Evolutionary conservation across 306 rosid species (phyloP).

Genomic region (Ormosia emarginata): DNA sequence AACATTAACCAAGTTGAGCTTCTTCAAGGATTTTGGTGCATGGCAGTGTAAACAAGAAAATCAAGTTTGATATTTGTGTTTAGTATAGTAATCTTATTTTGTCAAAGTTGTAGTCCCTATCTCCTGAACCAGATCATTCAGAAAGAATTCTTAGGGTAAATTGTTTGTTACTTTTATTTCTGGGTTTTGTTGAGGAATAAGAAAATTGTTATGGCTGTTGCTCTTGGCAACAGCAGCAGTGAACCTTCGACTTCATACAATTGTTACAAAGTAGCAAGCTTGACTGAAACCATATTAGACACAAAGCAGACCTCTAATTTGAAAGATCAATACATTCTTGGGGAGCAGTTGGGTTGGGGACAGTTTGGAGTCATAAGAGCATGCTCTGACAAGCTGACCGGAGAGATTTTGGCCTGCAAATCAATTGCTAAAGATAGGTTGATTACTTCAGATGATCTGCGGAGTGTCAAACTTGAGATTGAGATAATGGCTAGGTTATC

Average conservation of each 20-base stretch:
- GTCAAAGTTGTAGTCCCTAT: background rate
- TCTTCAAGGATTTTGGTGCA: slow-evolving; percentile 25
- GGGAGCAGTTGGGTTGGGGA: slow-evolving; percentile 81
- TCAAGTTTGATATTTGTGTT: slow-evolving; percentile 10
- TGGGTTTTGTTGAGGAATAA: slow-evolving; percentile 26
- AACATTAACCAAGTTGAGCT: slow-evolving; percentile 6
- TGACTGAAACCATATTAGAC: slow-evolving; percentile 61
- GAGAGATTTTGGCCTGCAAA: slow-evolving; percentile 82
- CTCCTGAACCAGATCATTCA: background rate
- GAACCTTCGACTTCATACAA: slow-evolving; percentile 43
- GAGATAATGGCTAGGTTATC: slow-evolving; percentile 84
- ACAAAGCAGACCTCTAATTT: slow-evolving; percentile 48
- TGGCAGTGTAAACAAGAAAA: slow-evolving; percentile 1
- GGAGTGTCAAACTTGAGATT: slow-evolving; percentile 80
- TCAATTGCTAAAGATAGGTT: slow-evolving; percentile 78
- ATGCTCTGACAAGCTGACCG: slow-evolving; percentile 61
- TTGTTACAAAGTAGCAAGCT: slow-evolving; percentile 57
- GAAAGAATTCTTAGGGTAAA: background rate
- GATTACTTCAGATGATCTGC: slow-evolving; percentile 68
- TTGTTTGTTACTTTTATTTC: slow-evolving; percentile 16
- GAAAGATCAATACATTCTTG: slow-evolving; percentile 63
- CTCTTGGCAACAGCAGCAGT: slow-evolving; percentile 39
- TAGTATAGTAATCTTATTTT: background rate
- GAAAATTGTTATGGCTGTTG: slow-evolving; percentile 69
- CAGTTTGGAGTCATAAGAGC: slow-evolving; percentile 77